A percentile compares a stretch with the other conserved stretches of the same genome.
phyloP scores from a whole-genome alignment of 1,139 yeast species.

The Yamadazyma membranifaciens region DNA sequence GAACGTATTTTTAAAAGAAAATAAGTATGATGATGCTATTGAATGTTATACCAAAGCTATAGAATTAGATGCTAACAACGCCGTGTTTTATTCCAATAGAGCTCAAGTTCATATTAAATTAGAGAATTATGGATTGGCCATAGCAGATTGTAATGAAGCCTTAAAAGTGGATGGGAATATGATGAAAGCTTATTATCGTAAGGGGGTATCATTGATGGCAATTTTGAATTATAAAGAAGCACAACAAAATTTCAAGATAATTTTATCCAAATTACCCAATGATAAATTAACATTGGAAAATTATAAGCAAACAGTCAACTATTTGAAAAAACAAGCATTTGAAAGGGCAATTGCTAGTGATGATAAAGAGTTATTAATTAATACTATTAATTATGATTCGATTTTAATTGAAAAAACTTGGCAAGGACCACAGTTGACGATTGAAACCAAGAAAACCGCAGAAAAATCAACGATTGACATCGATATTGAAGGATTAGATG shows the following conservation, averaged over 20 bases:
- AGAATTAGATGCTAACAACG: constrained; percentile 59
- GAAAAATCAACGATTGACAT: constrained; percentile 20
- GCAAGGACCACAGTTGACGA: constrained; percentile 60
- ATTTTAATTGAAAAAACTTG: constrained; percentile 57
- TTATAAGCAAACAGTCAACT: constrained; percentile 60
- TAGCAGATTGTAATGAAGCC: constrained; percentile 73
- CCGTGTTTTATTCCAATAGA: constrained; percentile 79
- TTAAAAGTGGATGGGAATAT: constrained; percentile 65
- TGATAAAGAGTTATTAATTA: constrained; percentile 34
- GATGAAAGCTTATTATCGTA: constrained; percentile 75
- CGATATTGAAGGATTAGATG: constrained; percentile 34
- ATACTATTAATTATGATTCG: constrained; percentile 48
- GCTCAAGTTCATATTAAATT: constrained; percentile 87
- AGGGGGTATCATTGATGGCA: constrained; percentile 82
- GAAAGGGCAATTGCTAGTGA: constrained; percentile 84
- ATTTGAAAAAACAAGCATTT: constrained; percentile 74
- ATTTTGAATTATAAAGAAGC: constrained; percentile 76
- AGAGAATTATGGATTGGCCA: constrained; percentile 85
- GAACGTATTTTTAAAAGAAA: constrained; percentile 63
- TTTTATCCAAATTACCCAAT: constrained; percentile 61
- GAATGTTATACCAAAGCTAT: constrained; percentile 78
- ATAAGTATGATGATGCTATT: constrained; percentile 66
- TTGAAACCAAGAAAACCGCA: constrained; percentile 22
- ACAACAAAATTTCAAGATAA: constrained; percentile 62
- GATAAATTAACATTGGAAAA: constrained; percentile 70